Evolutionary conservation across 768 basidiomycete species (phyloP).

Genomic region (Peribolospora baueri): DNA sequence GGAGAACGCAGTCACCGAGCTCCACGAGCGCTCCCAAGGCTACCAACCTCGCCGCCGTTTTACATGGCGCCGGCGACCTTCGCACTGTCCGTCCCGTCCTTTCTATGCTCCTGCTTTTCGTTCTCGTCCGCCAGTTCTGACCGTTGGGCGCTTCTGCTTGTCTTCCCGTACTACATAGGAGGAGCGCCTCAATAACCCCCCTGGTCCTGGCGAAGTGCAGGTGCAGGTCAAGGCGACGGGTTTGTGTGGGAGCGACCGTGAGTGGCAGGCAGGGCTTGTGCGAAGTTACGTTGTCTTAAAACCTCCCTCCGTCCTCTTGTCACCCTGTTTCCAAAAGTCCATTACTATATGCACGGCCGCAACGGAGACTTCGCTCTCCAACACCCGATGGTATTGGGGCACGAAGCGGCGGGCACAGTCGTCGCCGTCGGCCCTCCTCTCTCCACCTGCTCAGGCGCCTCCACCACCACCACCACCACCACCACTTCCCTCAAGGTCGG

Average conservation of each 20-base stretch:
- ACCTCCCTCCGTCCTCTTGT: background rate
- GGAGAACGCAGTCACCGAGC: too few species aligned
- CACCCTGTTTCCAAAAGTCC: conserved; percentile 29
- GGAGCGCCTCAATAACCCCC: conserved; percentile 44
- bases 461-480: too few species aligned
- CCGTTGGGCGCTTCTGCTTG: background rate
- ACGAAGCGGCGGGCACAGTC: conserved; percentile 73
- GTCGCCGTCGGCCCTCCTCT: conserved; percentile 58
- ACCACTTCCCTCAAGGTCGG: conserved; percentile 26
- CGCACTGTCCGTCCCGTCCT: conserved; percentile 27
- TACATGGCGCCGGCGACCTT: conserved; percentile 61
- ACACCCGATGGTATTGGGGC: conserved; percentile 69
- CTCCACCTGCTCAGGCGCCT: conserved; percentile 16
- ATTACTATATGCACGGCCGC: conserved; percentile 68
- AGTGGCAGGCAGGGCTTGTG: conserved; percentile 15
- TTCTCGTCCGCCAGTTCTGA: background rate
- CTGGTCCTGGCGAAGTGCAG: conserved; percentile 47
- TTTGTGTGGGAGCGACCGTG: conserved; percentile 63
- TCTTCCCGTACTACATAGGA: background rate
- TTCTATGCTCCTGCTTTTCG: background rate
- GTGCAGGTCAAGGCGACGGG: conserved; percentile 61
- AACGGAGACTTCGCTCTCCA: conserved; percentile 81
- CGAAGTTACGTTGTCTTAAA: background rate
- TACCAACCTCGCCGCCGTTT: conserved; percentile 41
- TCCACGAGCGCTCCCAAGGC: too few species aligned